Evolutionary conservation across 805 yeast species (phyloP).

Genomic region (Saccharomycopsis guyanensis): DNA sequence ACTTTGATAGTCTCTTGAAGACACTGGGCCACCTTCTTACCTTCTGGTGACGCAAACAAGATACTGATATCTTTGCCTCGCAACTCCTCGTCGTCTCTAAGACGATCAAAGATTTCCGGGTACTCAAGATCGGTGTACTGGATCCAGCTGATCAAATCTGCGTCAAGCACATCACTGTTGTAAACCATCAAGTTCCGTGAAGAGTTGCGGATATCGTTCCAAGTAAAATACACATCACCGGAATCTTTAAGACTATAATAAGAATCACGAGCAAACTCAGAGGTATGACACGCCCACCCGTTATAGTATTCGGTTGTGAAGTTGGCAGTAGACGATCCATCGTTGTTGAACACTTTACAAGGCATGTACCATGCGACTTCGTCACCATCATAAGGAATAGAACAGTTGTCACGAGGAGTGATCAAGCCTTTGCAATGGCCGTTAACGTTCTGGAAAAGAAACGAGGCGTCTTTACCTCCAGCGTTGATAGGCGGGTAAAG

Average conservation of each 20-base stretch:
- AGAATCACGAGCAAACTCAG: conserved; percentile 55
- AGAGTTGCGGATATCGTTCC: conserved; percentile 74
- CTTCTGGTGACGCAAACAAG: conserved; percentile 54
- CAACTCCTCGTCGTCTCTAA: conserved; percentile 46
- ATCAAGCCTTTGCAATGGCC: conserved; percentile 81
- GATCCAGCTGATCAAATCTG: conserved; percentile 71
- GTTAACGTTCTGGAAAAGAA: conserved; percentile 85
- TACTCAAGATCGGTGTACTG: conserved; percentile 58
- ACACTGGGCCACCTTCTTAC: conserved; percentile 73
- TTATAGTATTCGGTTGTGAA: conserved; percentile 54
- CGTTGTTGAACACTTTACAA: conserved; percentile 61
- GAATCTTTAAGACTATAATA: conserved; percentile 51
- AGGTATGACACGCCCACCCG: conserved; percentile 92
- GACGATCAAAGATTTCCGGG: conserved; percentile 62
- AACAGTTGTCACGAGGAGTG: conserved; percentile 54
- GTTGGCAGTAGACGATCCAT: conserved; percentile 66
- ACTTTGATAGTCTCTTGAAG: conserved; percentile 79
- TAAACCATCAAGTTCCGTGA: conserved; percentile 77
- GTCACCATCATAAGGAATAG: conserved; percentile 62
- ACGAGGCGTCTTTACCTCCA: conserved; percentile 80
- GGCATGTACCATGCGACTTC: conserved; percentile 95
- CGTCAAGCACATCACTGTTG: conserved; percentile 82
- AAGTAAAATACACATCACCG: conserved; percentile 79
- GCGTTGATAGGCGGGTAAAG: conserved; percentile 82
- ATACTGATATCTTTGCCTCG: conserved; percentile 79